phyloP scores from a whole-genome alignment of 192 early-diverging fungal species.

The Coemansia sp. region DNA sequence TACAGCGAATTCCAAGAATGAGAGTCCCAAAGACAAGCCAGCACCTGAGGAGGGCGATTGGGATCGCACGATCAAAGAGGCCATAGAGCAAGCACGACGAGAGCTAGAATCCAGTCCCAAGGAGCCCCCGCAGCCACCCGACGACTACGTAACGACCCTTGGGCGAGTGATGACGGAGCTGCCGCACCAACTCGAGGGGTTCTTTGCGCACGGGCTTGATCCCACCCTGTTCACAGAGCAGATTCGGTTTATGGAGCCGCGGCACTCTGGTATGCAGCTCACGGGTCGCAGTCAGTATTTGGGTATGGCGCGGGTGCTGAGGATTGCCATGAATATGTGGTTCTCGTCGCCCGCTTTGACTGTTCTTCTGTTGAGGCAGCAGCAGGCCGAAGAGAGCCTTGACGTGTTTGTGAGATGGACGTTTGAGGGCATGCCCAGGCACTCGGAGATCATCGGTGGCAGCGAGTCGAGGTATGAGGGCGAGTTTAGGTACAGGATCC shows the following conservation, averaged over 20 bases:
- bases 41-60: conserved; percentile 18
- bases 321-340: conserved; percentile 37
- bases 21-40: background rate
- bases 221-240: conserved; percentile 17
- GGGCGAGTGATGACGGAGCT: conserved; percentile 45
- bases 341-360: conserved; percentile 23
- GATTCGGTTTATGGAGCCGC: conserved; percentile 29
- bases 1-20: background rate
- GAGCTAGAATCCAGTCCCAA: conserved; percentile 8
- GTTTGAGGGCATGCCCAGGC: conserved; percentile 46
- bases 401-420: conserved; percentile 48
- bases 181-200: conserved; percentile 39
- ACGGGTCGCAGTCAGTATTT: conserved; percentile 29
- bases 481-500: conserved; percentile 44
- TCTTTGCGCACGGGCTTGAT: conserved; percentile 28
- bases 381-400: background rate
- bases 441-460: conserved; percentile 28
- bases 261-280: conserved; percentile 34
- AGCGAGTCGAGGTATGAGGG: conserved; percentile 43
- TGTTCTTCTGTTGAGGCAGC: conserved; percentile 24
- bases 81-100: conserved; percentile 38
- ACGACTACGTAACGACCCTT: conserved; percentile 32
- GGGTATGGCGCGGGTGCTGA: conserved; percentile 28
- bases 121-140: background rate
- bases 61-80: conserved; percentile 43